These are phyloP conservation scores for Capsicum pubescens DNA, from an alignment of 257 asterid genomes.

Conservation along the genomic window DNA sequence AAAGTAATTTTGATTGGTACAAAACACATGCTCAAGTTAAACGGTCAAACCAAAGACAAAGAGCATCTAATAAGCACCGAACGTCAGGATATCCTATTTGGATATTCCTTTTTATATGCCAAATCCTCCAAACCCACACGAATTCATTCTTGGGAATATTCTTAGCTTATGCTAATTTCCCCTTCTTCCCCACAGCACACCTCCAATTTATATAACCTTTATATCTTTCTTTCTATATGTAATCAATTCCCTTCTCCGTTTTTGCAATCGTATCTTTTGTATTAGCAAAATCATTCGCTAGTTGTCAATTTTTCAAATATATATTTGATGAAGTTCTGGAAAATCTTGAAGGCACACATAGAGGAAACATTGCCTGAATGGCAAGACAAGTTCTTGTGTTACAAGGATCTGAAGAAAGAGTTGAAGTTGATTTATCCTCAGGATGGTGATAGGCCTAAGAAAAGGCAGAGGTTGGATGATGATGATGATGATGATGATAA, in stretches of 20 bases:
- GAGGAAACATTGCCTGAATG: conserved; percentile 49
- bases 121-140: not conserved
- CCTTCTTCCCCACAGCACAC: not conserved
- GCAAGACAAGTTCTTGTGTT: conserved; percentile 46
- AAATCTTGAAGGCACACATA: conserved; percentile 40
- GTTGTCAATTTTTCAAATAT: no score
- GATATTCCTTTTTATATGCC: conserved; percentile 15
- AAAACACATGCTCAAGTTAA: not conserved
- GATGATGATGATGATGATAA: not conserved
- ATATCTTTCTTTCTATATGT: not conserved
- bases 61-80: conserved; percentile 14
- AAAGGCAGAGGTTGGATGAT: conserved; percentile 31
- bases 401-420: conserved; percentile 47
- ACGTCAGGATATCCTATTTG: not conserved
- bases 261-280: not conserved
- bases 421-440: conserved; percentile 43
- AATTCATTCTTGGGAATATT: conserved; percentile 21
- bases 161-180: not conserved
- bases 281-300: no score
- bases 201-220: not conserved
- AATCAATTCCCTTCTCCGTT: conserved; percentile 16
- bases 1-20: no score
- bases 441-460: conserved; percentile 30
- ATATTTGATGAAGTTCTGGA: conserved; percentile 40
- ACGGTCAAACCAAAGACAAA: conserved; percentile 28